Conservation (phyloP, 768 basidiomycete species). For the Asterophora lycoperdoides region DNA sequence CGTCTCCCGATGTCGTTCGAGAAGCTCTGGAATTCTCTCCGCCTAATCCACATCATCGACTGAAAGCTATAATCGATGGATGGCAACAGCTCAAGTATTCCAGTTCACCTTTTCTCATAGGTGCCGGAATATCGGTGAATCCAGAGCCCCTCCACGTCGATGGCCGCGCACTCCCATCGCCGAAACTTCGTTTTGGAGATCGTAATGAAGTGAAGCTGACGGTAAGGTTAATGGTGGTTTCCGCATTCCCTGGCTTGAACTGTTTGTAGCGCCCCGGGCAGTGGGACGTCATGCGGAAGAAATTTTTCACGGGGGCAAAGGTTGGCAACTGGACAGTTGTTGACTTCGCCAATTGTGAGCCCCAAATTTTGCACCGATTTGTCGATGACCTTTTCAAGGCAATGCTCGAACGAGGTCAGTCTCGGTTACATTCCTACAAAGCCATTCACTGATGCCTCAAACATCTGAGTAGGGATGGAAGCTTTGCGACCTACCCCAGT, state of each 20-base stretch:
- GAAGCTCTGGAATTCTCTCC: constrained; percentile 28
- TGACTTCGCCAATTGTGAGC: constrained; percentile 21
- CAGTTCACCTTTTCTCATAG: constrained; percentile 37
- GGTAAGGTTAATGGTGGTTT: constrained; percentile 3
- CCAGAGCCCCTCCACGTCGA: constrained; percentile 26
- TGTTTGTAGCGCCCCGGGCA: constrained; percentile 20
- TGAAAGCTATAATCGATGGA: constrained; percentile 21
- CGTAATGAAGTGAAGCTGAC: constrained; percentile 5
- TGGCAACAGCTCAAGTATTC: constrained; percentile 32
- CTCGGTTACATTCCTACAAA: background rate
- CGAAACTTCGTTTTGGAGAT: constrained; percentile 27
- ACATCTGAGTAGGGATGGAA: constrained; percentile 14
- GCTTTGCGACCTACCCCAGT: background rate
- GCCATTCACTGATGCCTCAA: no score
- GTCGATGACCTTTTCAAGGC: constrained; percentile 18
- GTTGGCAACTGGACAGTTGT: constrained; percentile 21
- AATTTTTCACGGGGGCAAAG: constrained; percentile 14
- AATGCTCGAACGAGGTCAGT: constrained; percentile 24
- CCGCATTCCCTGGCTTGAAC: no score
- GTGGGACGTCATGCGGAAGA: constrained; percentile 31
- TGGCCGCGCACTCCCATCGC: constrained; percentile 33
- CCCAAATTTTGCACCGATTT: constrained; percentile 14
- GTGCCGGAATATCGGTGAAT: constrained; percentile 34
- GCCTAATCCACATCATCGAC: constrained; percentile 19
- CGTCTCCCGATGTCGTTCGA: constrained; percentile 27